Percentiles rank a stretch among this genome's conserved stretches.
phyloP scores from a whole-genome alignment of 495 filamentous ascomycete genomes.

The Penicillium ochrochloron region DNA sequence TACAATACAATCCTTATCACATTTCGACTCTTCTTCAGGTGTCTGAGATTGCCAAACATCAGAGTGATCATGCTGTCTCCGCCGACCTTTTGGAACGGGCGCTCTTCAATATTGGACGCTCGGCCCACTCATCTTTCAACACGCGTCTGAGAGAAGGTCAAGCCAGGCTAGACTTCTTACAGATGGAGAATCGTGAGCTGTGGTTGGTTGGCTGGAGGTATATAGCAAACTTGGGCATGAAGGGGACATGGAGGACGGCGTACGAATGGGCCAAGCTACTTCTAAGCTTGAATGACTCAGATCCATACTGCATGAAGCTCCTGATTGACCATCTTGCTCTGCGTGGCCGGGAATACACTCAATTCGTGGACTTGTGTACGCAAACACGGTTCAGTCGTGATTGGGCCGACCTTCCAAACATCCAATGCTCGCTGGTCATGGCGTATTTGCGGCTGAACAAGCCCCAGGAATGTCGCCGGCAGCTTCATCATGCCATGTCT shows the following conservation, averaged over 20 bases:
- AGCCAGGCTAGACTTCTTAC: conserved; percentile 75
- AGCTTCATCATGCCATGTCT: conserved; percentile 67
- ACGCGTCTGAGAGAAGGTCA: conserved; percentile 76
- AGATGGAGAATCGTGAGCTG: conserved; percentile 88
- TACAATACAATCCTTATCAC: conserved; percentile 83
- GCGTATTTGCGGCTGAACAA: conserved; percentile 74
- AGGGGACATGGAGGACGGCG: conserved; percentile 91
- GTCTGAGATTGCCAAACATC: conserved; percentile 87
- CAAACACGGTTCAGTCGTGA: conserved; percentile 57
- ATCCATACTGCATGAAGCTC: conserved; percentile 82
- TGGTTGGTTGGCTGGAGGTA: conserved; percentile 91
- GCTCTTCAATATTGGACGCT: conserved; percentile 89
- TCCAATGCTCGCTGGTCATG: conserved; percentile 72
- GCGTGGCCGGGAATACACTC: conserved; percentile 73
- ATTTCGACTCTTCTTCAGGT: conserved; percentile 92
- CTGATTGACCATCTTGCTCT: conserved; percentile 83
- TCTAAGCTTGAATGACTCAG: conserved; percentile 72
- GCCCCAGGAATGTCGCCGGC: conserved; percentile 61
- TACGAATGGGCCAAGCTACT: conserved; percentile 92
- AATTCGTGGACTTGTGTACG: conserved; percentile 72
- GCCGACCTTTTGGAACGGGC: conserved; percentile 90
- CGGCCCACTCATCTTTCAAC: conserved; percentile 77
- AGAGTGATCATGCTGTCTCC: conserved; percentile 81
- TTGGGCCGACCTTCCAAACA: conserved; percentile 60
- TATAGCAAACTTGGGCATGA: conserved; percentile 78